Conservation (phyloP, 345 rosid genomes). For the Pseudoturritis turrita region DNA sequence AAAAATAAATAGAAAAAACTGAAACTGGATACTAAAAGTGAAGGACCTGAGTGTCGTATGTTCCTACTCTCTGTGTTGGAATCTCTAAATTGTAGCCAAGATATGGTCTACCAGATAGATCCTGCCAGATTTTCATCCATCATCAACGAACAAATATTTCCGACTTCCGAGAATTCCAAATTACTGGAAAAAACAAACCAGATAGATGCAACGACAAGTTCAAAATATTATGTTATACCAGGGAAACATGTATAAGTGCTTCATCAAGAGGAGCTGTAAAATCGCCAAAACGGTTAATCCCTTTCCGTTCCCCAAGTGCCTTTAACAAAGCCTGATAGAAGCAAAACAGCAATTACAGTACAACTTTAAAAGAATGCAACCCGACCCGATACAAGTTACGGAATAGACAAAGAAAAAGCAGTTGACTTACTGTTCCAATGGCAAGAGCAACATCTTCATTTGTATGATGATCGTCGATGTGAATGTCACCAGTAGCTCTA, state of each 20-base stretch:
- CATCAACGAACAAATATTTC: not conserved
- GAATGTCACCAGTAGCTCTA: constrained; percentile 83
- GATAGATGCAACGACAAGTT: not conserved
- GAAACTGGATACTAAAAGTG: not conserved
- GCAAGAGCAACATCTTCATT: constrained; percentile 95
- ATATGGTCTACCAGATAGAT: constrained; percentile 82
- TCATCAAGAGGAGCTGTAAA: constrained; percentile 96
- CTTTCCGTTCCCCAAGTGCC: constrained; percentile 91
- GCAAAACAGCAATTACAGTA: not conserved
- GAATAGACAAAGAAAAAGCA: not conserved
- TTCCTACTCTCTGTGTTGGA: constrained; percentile 80
- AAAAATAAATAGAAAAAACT: not conserved
- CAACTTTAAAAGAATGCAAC: not conserved
- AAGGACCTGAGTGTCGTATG: constrained; percentile 78
- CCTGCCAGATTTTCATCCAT: constrained; percentile 41
- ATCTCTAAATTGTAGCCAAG: constrained; percentile 70
- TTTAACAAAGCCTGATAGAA: constrained; percentile 62
- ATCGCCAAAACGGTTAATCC: constrained; percentile 86
- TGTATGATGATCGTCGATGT: constrained; percentile 91
- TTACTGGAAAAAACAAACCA: not conserved
- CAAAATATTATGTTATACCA: constrained; percentile 39
- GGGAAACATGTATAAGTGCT: constrained; percentile 74
- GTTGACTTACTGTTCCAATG: constrained; percentile 62
- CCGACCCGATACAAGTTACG: not conserved
- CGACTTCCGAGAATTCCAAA: not conserved